These are phyloP conservation scores for Urtica urens DNA, from an alignment of 306 rosid genomes.

Conservation along the genomic window DNA sequence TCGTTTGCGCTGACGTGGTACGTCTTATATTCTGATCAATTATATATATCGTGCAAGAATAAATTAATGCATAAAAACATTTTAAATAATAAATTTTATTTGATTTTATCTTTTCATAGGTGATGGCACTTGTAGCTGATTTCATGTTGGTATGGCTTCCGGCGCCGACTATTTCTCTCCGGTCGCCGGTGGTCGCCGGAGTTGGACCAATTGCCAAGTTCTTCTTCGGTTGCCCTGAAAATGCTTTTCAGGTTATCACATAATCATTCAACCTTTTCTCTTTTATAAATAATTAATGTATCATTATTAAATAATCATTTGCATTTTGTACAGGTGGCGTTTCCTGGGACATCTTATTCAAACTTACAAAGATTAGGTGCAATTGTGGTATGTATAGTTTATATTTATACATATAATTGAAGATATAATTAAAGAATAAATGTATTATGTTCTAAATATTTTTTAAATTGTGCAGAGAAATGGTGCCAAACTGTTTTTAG, in stretches of 20 bases:
- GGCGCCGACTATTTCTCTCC: slow-evolving; percentile 83
- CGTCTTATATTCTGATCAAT: neutral
- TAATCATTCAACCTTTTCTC: neutral
- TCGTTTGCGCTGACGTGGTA: slow-evolving; percentile 45
- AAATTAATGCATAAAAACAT: too few relatives aligned
- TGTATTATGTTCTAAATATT: neutral
- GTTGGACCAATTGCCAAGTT: slow-evolving; percentile 71
- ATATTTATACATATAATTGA: neutral
- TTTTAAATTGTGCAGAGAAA: slow-evolving; percentile 21
- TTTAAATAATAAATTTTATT: too few relatives aligned
- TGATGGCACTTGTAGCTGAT: slow-evolving; percentile 46
- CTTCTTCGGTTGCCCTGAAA: slow-evolving; percentile 91
- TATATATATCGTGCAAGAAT: too few relatives aligned
- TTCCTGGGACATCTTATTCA: slow-evolving; percentile 34
- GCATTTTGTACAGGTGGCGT: slow-evolving; percentile 27
- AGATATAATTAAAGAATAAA: neutral
- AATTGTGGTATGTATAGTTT: slow-evolving; percentile 22
- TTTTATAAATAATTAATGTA: too few relatives aligned
- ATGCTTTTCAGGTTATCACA: slow-evolving; percentile 72
- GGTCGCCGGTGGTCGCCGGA: slow-evolving; percentile 47
- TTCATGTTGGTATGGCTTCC: slow-evolving; percentile 54
- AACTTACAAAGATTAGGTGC: slow-evolving; percentile 35
- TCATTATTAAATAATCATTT: neutral
- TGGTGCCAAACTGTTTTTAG: slow-evolving; percentile 35
- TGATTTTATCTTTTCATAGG: too few relatives aligned